These are phyloP conservation scores for Fusarium buxicola DNA, from an alignment of 2,329 filamentous ascomycete species.

Conservation along the genomic window DNA sequence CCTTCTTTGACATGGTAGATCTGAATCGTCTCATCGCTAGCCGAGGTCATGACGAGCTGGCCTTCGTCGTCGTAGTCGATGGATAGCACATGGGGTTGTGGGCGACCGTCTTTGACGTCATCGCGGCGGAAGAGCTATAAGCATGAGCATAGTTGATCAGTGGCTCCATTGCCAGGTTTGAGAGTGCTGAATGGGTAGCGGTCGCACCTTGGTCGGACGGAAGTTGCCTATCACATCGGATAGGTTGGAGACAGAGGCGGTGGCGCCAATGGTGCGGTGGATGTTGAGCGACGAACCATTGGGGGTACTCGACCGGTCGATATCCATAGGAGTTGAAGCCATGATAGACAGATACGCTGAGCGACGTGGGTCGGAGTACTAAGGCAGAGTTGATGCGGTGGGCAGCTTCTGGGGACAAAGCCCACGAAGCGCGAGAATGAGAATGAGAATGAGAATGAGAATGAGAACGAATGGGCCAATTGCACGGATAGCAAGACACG, in stretches of 20 bases:
- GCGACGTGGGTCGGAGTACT: neutral
- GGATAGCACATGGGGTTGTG: constrained; percentile 79
- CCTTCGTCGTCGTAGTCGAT: constrained; percentile 97
- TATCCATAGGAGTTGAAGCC: constrained; percentile 68
- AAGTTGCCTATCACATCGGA: constrained; percentile 82
- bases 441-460: constrained; percentile 3
- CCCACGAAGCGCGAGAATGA: neutral
- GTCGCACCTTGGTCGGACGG: constrained; percentile 81
- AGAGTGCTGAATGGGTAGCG: neutral
- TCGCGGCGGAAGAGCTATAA: constrained; percentile 68
- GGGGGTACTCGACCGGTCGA: constrained; percentile 58
- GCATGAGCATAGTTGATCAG: neutral
- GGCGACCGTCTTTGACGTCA: constrained; percentile 63
- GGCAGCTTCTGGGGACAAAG: constrained; percentile 10
- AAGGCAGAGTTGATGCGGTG: neutral
- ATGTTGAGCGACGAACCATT: constrained; percentile 63
- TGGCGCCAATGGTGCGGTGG: constrained; percentile 58
- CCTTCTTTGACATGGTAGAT: constrained; percentile 95
- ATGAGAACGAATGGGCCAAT: constrained; percentile 4
- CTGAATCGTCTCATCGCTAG: constrained; percentile 94
- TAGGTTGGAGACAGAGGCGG: constrained; percentile 71
- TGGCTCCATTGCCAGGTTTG: neutral
- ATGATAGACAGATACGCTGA: constrained; percentile 48
- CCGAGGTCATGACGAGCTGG: constrained; percentile 89
- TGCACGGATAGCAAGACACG: neutral